Conservation (phyloP, 2,329 filamentous ascomycete genomes). For the Aspergillus pseudonomiae region DNA sequence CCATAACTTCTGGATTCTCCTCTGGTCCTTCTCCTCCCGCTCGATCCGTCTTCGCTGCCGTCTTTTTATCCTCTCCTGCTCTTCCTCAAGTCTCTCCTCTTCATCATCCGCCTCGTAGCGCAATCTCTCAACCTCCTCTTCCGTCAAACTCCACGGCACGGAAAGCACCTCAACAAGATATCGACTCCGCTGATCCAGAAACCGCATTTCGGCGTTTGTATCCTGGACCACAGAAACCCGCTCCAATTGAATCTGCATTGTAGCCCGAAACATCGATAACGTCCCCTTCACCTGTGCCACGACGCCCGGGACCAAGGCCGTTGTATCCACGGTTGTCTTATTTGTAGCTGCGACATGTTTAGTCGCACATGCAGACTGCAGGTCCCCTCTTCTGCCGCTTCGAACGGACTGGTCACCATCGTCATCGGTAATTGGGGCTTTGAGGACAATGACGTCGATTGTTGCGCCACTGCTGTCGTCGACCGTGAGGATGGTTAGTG, state of each 20-base stretch:
- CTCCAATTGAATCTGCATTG: slow-evolving; percentile 59
- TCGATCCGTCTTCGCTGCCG: slow-evolving; percentile 28
- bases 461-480: slow-evolving; percentile 65
- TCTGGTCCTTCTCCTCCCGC: slow-evolving; percentile 43
- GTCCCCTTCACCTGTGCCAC: slow-evolving; percentile 62
- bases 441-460: slow-evolving; percentile 57
- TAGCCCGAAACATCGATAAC: slow-evolving; percentile 53
- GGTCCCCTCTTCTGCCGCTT: not conserved
- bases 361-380: not conserved
- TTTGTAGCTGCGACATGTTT: slow-evolving; percentile 31
- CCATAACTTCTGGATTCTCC: slow-evolving; percentile 36
- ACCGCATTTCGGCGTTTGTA: slow-evolving; percentile 58
- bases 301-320: slow-evolving; percentile 52
- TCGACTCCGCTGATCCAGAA: slow-evolving; percentile 54
- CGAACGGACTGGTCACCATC: not conserved
- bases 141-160: slow-evolving; percentile 56
- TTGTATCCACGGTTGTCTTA: slow-evolving; percentile 48
- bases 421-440: slow-evolving; percentile 22
- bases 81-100: slow-evolving; percentile 41
- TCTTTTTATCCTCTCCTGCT: slow-evolving; percentile 36
- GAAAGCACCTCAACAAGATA: slow-evolving; percentile 55
- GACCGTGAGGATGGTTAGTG: slow-evolving; percentile 56
- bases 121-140: slow-evolving; percentile 48
- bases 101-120: slow-evolving; percentile 45
- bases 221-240: slow-evolving; percentile 52